Base-by-base conservation (phyloP, 1,284 basidiomycete genomes). In the Crucibulum cyathiforme region DNA sequence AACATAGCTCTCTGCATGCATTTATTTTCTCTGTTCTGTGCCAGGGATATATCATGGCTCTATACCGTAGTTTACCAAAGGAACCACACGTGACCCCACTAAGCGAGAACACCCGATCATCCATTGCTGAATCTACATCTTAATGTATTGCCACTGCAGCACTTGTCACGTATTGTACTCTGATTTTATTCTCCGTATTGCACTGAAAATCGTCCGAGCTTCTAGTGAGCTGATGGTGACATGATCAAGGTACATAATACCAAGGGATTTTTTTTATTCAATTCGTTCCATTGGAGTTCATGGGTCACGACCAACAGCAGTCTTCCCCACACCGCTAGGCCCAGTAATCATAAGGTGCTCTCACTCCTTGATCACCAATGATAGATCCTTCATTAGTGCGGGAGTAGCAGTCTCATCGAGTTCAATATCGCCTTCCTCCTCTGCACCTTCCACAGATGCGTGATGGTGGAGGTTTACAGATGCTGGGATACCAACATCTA, bases 321-420 rank as follows among this genome's bases (percentile, higher is more conserved):
- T n/a, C n/a, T n/a, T n/a, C n/a, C 97, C 97, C 1, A 97, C 94
- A 0, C 94, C 94, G 65, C 95, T 95, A 64, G 92, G 91, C 1
- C 96, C 96, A 0, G 95, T 97, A 70, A 98, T 95, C 85, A 98
- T 92, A 5, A 97, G 81, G 72, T 98, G 96, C 74, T 98, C 92
- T 6, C 94, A 93, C 12, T 87, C 82, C 55, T 82, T 82, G 57
- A 98, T 83, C n/a, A 79, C 75, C 13, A 98, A 74, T 52, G 84
- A 89, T 36, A 98, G 82, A 58, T 90, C 86, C 59, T 84, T 85
- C 38, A 98, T 90, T 36, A 98, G 84, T 1, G 78, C 76, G 17
- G 78, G 67, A 7, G 68, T 59, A 7, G 63, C 62, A 17, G 50
- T 38, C 1, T 56, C 59, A 13, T 51, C 52, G 10, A 59, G 57